Conservation (phyloP, 2,329 filamentous ascomycete genomes). For the Lecanicillium sp. region DNA sequence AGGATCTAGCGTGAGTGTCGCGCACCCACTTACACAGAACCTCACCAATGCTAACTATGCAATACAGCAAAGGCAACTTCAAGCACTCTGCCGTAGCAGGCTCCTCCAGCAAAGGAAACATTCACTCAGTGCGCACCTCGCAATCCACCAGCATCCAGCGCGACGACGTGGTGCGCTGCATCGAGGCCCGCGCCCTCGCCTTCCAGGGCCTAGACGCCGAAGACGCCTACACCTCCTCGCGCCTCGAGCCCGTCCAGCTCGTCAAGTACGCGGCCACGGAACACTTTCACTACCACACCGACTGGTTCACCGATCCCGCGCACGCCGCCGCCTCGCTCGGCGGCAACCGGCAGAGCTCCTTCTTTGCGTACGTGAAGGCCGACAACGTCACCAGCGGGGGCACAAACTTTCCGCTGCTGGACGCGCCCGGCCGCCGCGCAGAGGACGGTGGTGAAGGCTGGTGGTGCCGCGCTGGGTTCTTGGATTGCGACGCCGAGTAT, state of each 20-base stretch:
- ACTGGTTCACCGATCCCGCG: constrained; percentile 37
- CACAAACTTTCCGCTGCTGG: constrained; percentile 39
- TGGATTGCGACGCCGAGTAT: constrained; percentile 41
- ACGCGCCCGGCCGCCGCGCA: constrained; percentile 18
- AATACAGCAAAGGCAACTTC: constrained; percentile 32
- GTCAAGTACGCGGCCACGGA: constrained; percentile 37
- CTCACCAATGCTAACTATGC: constrained; percentile 6
- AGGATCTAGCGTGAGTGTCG: constrained; percentile 29
- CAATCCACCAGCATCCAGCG: constrained; percentile 34
- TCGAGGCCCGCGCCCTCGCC: constrained; percentile 36
- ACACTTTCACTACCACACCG: constrained; percentile 42
- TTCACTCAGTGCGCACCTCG: constrained; percentile 33
- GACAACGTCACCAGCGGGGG: constrained; percentile 36
- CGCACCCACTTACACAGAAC: background rate
- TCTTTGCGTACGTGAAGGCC: constrained; percentile 39
- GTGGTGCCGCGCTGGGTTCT: constrained; percentile 30
- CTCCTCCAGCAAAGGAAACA: constrained; percentile 21
- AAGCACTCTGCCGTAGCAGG: constrained; percentile 34
- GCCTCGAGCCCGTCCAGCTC: constrained; percentile 40
- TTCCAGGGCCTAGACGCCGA: constrained; percentile 34
- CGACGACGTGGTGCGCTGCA: constrained; percentile 35
- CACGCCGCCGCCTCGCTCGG: constrained; percentile 30
- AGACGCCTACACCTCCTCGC: constrained; percentile 14
- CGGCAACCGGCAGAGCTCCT: constrained; percentile 36
- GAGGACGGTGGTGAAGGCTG: constrained; percentile 15